phyloP scores from a whole-genome alignment of 441 rosid species.

The Mallotus japonicus region DNA sequence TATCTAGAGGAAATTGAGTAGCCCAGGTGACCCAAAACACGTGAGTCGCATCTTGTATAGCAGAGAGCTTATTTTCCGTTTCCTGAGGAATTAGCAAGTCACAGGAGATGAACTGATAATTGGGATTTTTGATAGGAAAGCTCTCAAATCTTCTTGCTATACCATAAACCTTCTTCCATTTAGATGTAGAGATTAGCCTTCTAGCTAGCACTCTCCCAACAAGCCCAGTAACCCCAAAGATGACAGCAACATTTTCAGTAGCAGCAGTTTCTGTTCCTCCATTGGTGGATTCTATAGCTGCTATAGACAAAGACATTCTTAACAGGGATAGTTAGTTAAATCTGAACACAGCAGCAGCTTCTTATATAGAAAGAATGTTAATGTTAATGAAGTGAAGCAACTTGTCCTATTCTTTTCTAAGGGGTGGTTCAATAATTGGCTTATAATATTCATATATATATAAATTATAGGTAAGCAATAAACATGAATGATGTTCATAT shows the following conservation, averaged over 20 bases:
- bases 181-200: conserved; percentile 34
- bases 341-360: background rate
- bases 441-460: background rate
- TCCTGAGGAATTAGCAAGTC: conserved; percentile 64
- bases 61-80: conserved; percentile 44
- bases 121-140: conserved; percentile 31
- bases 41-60: conserved; percentile 55
- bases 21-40: conserved; percentile 91
- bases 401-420: conserved; percentile 16
- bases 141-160: conserved; percentile 49
- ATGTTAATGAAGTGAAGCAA: conserved; percentile 7
- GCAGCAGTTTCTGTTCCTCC: conserved; percentile 20
- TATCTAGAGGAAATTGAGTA: conserved; percentile 51
- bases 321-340: conserved; percentile 1
- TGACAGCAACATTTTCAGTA: conserved; percentile 29
- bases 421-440: conserved; percentile 19
- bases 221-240: conserved; percentile 63
- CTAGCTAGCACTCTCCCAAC: conserved; percentile 56
- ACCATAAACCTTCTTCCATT: conserved; percentile 59
- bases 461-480: conserved; percentile 10
- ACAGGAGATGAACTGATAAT: conserved; percentile 70
- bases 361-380: background rate
- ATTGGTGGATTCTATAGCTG: background rate
- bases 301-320: conserved; percentile 4
- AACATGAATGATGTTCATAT: conserved; percentile 3